phyloP scores from a whole-genome alignment of 2,329 filamentous ascomycete species.

The Alternaria metachromatica region DNA sequence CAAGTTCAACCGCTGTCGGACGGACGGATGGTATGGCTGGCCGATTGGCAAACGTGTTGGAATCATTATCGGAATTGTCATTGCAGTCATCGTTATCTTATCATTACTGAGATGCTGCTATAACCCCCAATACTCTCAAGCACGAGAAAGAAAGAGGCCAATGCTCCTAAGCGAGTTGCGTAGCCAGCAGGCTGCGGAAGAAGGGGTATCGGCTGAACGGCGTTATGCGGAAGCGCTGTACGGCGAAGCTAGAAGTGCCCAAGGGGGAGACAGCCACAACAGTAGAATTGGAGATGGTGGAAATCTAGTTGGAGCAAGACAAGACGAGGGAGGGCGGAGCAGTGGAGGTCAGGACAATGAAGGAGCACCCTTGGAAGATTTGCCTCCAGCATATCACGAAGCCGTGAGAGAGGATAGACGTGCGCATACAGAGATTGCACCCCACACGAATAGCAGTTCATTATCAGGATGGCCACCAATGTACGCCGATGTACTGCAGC shows the following conservation, averaged over 20 bases:
- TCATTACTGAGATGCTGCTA: not conserved
- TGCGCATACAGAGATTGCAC: not conserved
- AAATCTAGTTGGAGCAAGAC: not conserved
- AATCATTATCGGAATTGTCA: not conserved
- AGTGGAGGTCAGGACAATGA: not conserved
- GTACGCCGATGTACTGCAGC: not conserved
- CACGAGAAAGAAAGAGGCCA: not conserved
- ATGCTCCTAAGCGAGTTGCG: not conserved
- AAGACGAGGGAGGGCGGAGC: not conserved
- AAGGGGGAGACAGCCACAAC: not conserved
- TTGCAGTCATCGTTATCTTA: not conserved
- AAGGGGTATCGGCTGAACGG: not conserved
- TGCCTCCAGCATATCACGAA: slow-evolving; percentile 11
- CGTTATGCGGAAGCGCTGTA: not conserved
- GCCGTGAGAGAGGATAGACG: not conserved
- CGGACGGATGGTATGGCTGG: not conserved
- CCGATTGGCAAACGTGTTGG: not conserved
- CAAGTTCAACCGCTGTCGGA: not conserved
- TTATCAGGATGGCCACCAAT: not conserved
- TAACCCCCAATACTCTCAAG: not conserved
- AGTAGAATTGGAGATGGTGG: not conserved
- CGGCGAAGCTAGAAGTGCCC: not conserved
- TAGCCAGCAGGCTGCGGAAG: not conserved
- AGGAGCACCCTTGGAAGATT: not conserved
- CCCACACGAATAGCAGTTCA: not conserved